A percentile compares a stretch with the other conserved stretches of the same genome.
Conservation (phyloP, 2,329 filamentous ascomycete genomes). For the Fusarium globosum region DNA sequence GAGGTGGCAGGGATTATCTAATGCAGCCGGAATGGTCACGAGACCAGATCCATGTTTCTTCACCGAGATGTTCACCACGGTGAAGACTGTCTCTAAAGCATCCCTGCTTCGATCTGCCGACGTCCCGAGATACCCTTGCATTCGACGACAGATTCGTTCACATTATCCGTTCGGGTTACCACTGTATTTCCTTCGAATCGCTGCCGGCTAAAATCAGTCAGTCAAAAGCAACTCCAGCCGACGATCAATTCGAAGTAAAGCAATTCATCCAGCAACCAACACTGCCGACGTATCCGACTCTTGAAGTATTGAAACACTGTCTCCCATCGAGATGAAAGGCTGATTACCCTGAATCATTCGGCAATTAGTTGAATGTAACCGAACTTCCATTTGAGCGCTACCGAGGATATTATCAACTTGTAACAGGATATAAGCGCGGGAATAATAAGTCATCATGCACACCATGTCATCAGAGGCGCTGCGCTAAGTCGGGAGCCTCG, state of each 20-base stretch:
- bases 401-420: constrained; percentile 23
- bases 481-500: not conserved
- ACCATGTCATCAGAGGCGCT: constrained; percentile 25
- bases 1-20: constrained; percentile 24
- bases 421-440: constrained; percentile 18
- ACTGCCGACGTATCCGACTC: constrained; percentile 17
- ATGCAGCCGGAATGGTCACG: constrained; percentile 14
- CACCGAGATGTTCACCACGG: constrained; percentile 27
- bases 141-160: constrained; percentile 3
- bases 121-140: constrained; percentile 23
- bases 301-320: not conserved
- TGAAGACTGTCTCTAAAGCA: constrained; percentile 4
- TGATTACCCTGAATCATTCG: not conserved
- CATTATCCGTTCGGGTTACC: constrained; percentile 8
- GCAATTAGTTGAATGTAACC: constrained; percentile 6
- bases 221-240: not conserved
- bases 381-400: constrained; percentile 34
- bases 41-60: not conserved
- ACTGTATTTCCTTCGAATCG: constrained; percentile 9
- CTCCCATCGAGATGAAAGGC: not conserved
- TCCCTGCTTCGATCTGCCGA: constrained; percentile 30
- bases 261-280: not conserved
- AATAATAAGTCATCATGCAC: constrained; percentile 29
- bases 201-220: constrained; percentile 15
- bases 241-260: not conserved